phyloP scores from a whole-genome alignment of 345 rosid genomes.

The Populus euphratica region DNA sequence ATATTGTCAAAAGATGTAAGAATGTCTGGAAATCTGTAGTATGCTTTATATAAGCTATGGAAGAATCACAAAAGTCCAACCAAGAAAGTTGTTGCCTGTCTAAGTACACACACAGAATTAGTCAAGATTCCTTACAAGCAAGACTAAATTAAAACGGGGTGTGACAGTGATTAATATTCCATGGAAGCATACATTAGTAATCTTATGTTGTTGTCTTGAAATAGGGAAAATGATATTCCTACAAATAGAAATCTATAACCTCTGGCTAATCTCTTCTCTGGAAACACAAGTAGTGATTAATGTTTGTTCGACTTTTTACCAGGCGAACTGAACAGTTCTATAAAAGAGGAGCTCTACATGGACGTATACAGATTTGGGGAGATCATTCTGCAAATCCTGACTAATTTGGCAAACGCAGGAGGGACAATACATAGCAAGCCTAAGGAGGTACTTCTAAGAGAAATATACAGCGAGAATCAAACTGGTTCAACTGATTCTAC shows the following conservation, averaged over 20 bases:
- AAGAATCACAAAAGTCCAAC: neutral
- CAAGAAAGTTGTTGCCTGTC: conserved; percentile 8
- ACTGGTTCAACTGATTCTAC: conserved; percentile 26
- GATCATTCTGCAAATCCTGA: conserved; percentile 63
- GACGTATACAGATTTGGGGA: conserved; percentile 77
- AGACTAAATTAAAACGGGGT: neutral
- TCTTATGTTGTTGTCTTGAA: neutral
- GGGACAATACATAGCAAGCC: conserved; percentile 48
- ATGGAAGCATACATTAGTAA: neutral
- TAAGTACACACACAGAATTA: neutral
- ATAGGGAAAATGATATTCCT: neutral
- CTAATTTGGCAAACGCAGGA: conserved; percentile 42
- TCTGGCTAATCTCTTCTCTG: neutral
- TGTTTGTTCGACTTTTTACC: neutral
- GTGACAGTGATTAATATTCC: neutral
- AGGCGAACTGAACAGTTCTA: conserved; percentile 40
- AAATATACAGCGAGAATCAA: conserved; percentile 50
- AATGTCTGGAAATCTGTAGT: conserved; percentile 4
- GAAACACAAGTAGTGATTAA: neutral
- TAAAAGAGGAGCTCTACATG: conserved; percentile 43
- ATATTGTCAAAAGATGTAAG: neutral
- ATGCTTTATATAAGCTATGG: neutral
- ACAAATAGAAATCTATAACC: neutral
- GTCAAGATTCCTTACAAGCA: neutral
- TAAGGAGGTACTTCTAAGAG: conserved; percentile 52